Evolutionary conservation across 2,329 filamentous ascomycete species (phyloP).

Genomic region (Monosporascus cannonballus): DNA sequence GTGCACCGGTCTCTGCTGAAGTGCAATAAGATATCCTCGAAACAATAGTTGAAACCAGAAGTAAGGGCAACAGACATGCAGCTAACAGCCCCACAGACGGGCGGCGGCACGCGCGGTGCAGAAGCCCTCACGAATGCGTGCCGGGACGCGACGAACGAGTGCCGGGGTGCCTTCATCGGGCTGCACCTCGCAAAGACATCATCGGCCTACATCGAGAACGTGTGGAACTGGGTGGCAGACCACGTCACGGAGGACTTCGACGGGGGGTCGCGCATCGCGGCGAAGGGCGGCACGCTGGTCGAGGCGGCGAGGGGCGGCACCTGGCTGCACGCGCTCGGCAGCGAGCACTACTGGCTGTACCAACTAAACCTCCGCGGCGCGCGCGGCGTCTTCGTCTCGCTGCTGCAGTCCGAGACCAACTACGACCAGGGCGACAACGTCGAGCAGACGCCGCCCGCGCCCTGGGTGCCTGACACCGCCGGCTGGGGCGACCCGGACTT

Average conservation of each 20-base stretch:
- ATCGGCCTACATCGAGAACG: constrained; percentile 48
- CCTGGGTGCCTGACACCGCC: constrained; percentile 30
- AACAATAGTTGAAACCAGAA: too few relatives aligned
- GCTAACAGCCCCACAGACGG: constrained; percentile 13
- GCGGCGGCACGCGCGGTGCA: constrained; percentile 30
- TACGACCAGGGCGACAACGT: constrained; percentile 38
- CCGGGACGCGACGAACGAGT: constrained; percentile 27
- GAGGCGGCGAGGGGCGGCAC: constrained; percentile 40
- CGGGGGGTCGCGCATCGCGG: constrained; percentile 39
- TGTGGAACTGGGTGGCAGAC: constrained; percentile 48
- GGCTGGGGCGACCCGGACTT: constrained; percentile 38
- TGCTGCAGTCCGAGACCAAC: constrained; percentile 51
- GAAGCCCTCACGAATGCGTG: constrained; percentile 21
- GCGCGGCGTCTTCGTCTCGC: constrained; percentile 41
- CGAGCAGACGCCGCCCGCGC: constrained; percentile 28
- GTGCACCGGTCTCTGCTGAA: too few relatives aligned
- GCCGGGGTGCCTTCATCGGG: constrained; percentile 38
- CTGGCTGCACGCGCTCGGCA: constrained; percentile 46
- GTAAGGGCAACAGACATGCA: not conserved
- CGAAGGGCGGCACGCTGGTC: constrained; percentile 41
- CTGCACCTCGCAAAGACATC: constrained; percentile 41
- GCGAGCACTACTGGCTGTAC: constrained; percentile 53
- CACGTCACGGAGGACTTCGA: constrained; percentile 43
- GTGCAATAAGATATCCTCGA: too few relatives aligned
- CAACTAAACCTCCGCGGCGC: constrained; percentile 48